These are phyloP conservation scores for Nevesoporus exiguus DNA, from an alignment of 768 basidiomycete species.

Conservation along the genomic window DNA sequence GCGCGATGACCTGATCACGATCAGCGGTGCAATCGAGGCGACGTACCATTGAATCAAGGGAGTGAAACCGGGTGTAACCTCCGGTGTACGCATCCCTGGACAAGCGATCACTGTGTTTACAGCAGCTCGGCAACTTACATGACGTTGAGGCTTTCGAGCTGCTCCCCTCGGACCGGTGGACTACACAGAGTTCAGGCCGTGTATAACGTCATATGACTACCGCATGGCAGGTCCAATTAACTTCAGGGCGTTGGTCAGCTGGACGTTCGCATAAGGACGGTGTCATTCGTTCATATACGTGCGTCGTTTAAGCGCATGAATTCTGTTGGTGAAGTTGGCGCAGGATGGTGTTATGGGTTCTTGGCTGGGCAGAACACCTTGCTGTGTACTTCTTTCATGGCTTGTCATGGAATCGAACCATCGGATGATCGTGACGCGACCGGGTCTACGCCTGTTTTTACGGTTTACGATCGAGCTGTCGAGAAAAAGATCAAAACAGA, in stretches of 20 bases:
- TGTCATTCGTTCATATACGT: slow-evolving; percentile 18
- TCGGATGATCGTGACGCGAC: slow-evolving; percentile 4
- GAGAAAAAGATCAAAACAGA: slow-evolving; percentile 9
- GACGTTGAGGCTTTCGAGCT: background rate
- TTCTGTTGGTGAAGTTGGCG: slow-evolving; percentile 11
- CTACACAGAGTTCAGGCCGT: slow-evolving; percentile 26
- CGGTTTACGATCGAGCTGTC: slow-evolving; percentile 7
- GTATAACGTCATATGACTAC: slow-evolving; percentile 27
- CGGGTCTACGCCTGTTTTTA: background rate
- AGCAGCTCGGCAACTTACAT: slow-evolving; percentile 12
- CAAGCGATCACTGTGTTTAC: slow-evolving; percentile 11
- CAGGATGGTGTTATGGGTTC: background rate
- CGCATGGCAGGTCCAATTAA: slow-evolving; percentile 15
- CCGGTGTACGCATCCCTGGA: slow-evolving; percentile 7
- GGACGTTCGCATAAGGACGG: slow-evolving; percentile 17
- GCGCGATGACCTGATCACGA: slow-evolving; percentile 16
- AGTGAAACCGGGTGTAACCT: slow-evolving; percentile 10
- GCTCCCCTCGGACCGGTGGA: slow-evolving; percentile 15
- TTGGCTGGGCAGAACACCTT: slow-evolving; percentile 12
- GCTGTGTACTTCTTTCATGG: slow-evolving; percentile 5
- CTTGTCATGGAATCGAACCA: background rate
- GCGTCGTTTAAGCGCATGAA: slow-evolving; percentile 22
- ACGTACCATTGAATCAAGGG: background rate
- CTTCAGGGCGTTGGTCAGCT: slow-evolving; percentile 15
- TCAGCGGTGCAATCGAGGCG: slow-evolving; percentile 11